Evolutionary conservation across 371 early-diverging fungal genomes (phyloP).

Genomic region (Mucor irregularis): DNA sequence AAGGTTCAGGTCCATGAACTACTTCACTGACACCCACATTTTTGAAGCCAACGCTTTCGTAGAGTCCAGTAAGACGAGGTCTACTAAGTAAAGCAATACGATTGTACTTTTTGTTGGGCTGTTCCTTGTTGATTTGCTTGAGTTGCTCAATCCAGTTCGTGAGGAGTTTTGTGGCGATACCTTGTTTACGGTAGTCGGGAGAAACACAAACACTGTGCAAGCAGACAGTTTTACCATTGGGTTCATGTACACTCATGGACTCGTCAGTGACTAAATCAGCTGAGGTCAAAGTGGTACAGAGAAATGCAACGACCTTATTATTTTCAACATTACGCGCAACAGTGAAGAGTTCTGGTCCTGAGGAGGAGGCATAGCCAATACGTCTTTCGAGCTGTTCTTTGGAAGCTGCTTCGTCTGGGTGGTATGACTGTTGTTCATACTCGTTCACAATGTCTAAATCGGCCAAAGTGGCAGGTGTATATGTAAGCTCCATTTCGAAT

Average conservation of each 20-base stretch:
- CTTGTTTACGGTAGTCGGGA: conserved; percentile 51
- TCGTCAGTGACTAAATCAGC: conserved; percentile 57
- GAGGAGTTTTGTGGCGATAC: conserved; percentile 57
- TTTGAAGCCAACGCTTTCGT: conserved; percentile 64
- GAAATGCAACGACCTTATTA: conserved; percentile 53
- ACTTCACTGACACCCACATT: conserved; percentile 57
- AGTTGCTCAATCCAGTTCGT: conserved; percentile 47
- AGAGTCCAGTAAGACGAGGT: conserved; percentile 53
- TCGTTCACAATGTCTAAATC: conserved; percentile 35
- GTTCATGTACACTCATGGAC: conserved; percentile 67
- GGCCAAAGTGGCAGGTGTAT: conserved; percentile 21
- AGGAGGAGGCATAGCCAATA: conserved; percentile 39
- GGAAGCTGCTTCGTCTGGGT: conserved; percentile 68
- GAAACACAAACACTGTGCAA: conserved; percentile 71
- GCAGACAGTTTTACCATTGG: conserved; percentile 62
- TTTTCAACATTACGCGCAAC: conserved; percentile 40
- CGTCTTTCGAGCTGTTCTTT: conserved; percentile 56
- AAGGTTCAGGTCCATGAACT: conserved; percentile 68
- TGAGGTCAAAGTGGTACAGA: conserved; percentile 55
- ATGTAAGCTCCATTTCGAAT: conserved; percentile 10
- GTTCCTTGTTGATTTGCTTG: conserved; percentile 17
- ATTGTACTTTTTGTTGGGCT: conserved; percentile 23
- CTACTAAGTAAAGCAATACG: conserved; percentile 64
- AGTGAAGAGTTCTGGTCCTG: conserved; percentile 56
- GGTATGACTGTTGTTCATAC: conserved; percentile 52